Evolutionary conservation across 768 basidiomycete genomes (phyloP), one percentile per base, ranked within the genome.

Genomic region (Mycena maculata): DNA sequence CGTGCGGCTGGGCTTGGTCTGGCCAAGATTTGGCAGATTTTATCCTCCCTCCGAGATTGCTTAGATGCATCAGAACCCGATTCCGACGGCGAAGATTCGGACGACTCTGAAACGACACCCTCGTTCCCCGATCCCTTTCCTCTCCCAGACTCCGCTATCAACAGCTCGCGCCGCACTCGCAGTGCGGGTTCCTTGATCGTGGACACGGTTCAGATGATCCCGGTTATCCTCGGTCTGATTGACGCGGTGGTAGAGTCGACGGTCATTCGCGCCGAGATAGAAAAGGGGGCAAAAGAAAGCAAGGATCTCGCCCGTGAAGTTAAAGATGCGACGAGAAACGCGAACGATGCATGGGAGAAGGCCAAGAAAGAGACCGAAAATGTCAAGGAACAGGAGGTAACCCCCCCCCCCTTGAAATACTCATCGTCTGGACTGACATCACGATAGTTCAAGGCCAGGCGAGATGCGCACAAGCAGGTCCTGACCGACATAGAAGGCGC

Each of bases 181-280:
- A 79, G 79, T 39, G 75, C 78, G 18, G 73, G 75, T 15, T 76
- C 77, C 63, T 39, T 63, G 60, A 62, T 80, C 76, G 62, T 78
- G 65, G 67, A 83, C 83, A 72, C 91, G 0, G 83, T 83, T 6
- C 93, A 93, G 70, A 82, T 94, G 71, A 79, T 94, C 16, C 92
- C 92, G 18, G 83, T 92, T 23, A 72, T 94, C 30, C 67, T 83
- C 9, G 84, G 86, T 4, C 79, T 95, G n/a, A 83, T 91, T 16
- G 82, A 90, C 41, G 76, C 77, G 9, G 83, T 80, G 2, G 70
- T 88, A 20, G 76, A 83, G 28, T 83, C 88, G 10, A 77, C 81
- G 48, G 71, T 74, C 20, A 77, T 91, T 23, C 85, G 87, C 15
- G 83, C 86, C 31, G 90, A 89, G 60, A 77, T 95, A 18, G 92